Conservation (phyloP, 345 rosid genomes). For the Raphanus sativus region DNA sequence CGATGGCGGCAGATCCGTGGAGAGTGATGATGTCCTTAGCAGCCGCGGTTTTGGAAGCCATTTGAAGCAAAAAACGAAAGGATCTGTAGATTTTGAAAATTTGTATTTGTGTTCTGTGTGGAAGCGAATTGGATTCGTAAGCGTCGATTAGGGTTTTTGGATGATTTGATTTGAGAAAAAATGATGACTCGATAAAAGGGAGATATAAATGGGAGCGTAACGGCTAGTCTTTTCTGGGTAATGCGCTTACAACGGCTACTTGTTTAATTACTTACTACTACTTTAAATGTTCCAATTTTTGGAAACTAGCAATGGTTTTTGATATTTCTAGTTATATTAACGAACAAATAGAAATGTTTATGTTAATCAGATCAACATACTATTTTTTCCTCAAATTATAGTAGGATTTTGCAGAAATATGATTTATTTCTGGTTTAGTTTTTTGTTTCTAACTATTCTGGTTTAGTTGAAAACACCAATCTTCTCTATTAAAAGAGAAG, state of each 20-base stretch:
- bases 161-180: background rate
- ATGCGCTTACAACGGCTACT: constrained; percentile 36
- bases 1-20: constrained; percentile 96
- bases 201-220: constrained; percentile 14
- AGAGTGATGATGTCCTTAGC: constrained; percentile 94
- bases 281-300: background rate
- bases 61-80: background rate
- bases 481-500: too few species aligned
- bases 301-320: background rate
- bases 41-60: constrained; percentile 74
- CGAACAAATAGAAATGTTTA: too few species aligned
- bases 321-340: too few species aligned
- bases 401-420: background rate
- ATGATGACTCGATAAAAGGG: background rate
- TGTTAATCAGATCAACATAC: too few species aligned
- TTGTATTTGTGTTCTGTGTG: background rate
- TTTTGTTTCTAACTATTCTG: background rate
- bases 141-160: constrained; percentile 1
- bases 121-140: background rate
- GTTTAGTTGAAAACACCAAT: background rate
- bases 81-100: background rate
- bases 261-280: background rate
- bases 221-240: constrained; percentile 28
- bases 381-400: too few species aligned
- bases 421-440: background rate